Evolutionary conservation across 495 filamentous ascomycete genomes (phyloP), one percentile per base, ranked within the genome.

Genomic region (Penicillium arizonense): DNA sequence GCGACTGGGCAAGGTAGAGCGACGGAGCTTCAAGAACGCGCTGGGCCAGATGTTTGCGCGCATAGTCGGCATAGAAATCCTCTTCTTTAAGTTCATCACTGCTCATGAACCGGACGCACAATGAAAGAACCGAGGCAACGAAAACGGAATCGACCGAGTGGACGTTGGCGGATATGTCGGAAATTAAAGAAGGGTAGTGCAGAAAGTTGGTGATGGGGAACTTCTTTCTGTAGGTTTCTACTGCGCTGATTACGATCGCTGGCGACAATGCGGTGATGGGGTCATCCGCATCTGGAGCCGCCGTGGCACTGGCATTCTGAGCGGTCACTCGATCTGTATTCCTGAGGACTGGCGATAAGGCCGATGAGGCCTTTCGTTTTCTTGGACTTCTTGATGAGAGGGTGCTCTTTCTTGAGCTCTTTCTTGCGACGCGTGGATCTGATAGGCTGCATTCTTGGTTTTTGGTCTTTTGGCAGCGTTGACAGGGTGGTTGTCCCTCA

Each of bases 171-270:
- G 73, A 74, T 13, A 76, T 54, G n/a, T 76, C 70, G 1, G 70
- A 63, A 8, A 76, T 73, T 20, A 76, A 50, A 4, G 73, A 72
- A 2, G 73, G 73, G 41, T 76, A 76, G 38, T 76, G 73, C 4
- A 76, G 62, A 39, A 76, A 76, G 40, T 76, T 76, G 11, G 69
- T 57, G 11, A 75, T 64, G 13, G 73, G 73, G 45, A 74, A 76
- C 42, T 72, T 73, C 46, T 69, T 73, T 40, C 73, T 60, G 41
- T 76, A 76, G 14, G 64, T 64, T 38, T 76, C 71, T 18, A 70
- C 65, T 2, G 73, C 73, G 24, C 55, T 65, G 57, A 76, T 71
- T 21, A 76, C 52, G 7, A 54, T 70, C 13, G 70, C 55, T 10
- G 65, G 23, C 6, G 70, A 50, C 6, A 75, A 45, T 7, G 55